These are phyloP conservation scores for Colletotrichum sp. DNA, from an alignment of 2,329 filamentous ascomycete genomes.

Conservation along the genomic window DNA sequence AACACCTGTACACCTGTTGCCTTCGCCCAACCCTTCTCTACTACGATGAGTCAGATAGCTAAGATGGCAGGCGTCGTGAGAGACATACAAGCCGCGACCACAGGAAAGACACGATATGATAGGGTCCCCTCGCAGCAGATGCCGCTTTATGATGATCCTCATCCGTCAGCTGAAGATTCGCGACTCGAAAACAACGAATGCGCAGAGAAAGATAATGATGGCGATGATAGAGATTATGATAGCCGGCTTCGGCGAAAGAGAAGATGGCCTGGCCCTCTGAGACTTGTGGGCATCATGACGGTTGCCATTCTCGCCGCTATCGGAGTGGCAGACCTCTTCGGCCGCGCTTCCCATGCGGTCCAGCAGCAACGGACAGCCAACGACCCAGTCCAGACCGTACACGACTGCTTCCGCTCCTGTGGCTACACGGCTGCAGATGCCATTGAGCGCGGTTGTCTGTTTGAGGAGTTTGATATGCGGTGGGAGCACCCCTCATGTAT, in stretches of 20 bases:
- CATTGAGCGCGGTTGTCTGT: not conserved
- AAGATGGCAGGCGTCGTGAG: not conserved
- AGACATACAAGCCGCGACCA: not conserved
- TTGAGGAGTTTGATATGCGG: not conserved
- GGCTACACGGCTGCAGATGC: not conserved
- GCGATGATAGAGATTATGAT: not conserved
- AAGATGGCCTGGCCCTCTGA: not conserved
- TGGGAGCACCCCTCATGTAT: not conserved
- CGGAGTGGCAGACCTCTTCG: not conserved
- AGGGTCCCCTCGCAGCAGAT: not conserved
- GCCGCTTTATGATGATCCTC: not conserved
- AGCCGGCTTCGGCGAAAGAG: not conserved
- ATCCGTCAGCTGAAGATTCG: not conserved
- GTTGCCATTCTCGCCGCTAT: not conserved
- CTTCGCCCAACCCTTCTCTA: not conserved
- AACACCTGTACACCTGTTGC: rapidly evolving
- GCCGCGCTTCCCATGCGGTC: not conserved
- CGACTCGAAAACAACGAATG: not conserved
- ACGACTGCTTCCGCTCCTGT: not conserved
- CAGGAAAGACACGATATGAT: not conserved
- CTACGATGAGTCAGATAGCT: not conserved
- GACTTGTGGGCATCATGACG: not conserved
- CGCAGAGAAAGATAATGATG: not conserved
- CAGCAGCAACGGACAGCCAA: not conserved
- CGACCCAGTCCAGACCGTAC: not conserved